Base-by-base conservation (phyloP, 768 basidiomycete species). In the Chalciporus piperatus region DNA sequence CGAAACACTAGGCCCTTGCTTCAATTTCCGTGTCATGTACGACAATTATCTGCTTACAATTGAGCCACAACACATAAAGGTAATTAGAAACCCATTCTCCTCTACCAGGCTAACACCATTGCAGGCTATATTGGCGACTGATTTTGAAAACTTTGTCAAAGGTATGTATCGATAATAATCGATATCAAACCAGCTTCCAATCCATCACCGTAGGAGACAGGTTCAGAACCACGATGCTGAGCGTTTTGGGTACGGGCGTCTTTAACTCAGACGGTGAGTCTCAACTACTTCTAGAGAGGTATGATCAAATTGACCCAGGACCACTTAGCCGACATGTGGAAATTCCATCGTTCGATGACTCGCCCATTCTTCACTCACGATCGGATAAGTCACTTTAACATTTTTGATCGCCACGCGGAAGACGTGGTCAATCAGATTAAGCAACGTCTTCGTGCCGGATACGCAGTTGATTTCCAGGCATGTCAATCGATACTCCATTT, bases 341-440 rank as follows among this genome's bases (percentile, higher is more conserved):
- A 76, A 70, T 84, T 84, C 58, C 82, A 84, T 57, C 78, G 83
- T n/a, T 76, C 76, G 6, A 83, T 83, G 65, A 80, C 81, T 0
- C 77, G 84, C 0, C 83, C 85, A 2, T 82, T 82, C 70, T 85
- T 85, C 62, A 78, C 71, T n/a, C 73, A 74, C 10, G 82, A 84
- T 52, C 67, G 76, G 33, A 80, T 84, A 55, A 76, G 74, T 55
- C 76, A 85, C 57, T 85, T 83, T 47, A 77, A 83, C 10, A 65
- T 80, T 3, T 85, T 87, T 61, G 79, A 84, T 58, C 73, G 76
- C 1, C 80, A 83, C 51, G 70, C 80, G 0, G 74, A 78, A 33
- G 56, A 60, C 35, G 74, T 69, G 0, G 72, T 83, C 17, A 30
- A 61, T 0, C 72, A 72, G 28, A 68, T 83, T 37, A 78, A 79